Evolutionary conservation across 2,329 filamentous ascomycete species (phyloP).

Genomic region (Aspergillus costaricaensis): DNA sequence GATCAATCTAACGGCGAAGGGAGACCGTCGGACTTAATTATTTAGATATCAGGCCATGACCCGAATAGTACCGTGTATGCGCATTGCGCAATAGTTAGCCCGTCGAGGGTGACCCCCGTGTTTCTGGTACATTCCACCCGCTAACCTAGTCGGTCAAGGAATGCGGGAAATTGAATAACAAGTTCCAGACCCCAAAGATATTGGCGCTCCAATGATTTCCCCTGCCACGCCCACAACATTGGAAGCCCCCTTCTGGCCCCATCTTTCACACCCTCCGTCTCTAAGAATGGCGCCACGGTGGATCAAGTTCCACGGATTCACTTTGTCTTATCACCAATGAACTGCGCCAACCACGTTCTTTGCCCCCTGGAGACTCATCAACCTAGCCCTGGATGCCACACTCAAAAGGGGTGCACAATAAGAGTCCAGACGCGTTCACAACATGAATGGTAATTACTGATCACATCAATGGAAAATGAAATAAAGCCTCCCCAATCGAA

Average conservation of each 20-base stretch:
- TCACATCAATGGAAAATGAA: no score
- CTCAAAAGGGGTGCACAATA: neutral
- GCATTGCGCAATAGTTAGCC: no score
- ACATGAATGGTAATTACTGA: no score
- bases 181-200: neutral
- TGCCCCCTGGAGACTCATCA: neutral
- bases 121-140: slow-evolving; percentile 1
- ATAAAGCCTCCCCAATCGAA: no score
- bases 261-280: no score
- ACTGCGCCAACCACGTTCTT: neutral
- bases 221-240: no score
- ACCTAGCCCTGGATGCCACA: neutral
- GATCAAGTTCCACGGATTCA: neutral
- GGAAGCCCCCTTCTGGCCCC: no score
- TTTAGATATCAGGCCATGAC: no score
- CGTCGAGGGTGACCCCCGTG: slow-evolving; percentile 26
- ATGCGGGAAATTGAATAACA: neutral
- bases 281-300: neutral
- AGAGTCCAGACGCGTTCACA: neutral
- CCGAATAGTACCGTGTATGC: no score
- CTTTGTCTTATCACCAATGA: neutral
- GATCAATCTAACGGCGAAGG: no score
- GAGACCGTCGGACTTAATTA: no score
- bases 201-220: no score
- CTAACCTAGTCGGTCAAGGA: neutral